These are phyloP conservation scores for Mucor circinelloides DNA, from an alignment of 371 early-diverging fungal genomes.

Conservation along the genomic window DNA sequence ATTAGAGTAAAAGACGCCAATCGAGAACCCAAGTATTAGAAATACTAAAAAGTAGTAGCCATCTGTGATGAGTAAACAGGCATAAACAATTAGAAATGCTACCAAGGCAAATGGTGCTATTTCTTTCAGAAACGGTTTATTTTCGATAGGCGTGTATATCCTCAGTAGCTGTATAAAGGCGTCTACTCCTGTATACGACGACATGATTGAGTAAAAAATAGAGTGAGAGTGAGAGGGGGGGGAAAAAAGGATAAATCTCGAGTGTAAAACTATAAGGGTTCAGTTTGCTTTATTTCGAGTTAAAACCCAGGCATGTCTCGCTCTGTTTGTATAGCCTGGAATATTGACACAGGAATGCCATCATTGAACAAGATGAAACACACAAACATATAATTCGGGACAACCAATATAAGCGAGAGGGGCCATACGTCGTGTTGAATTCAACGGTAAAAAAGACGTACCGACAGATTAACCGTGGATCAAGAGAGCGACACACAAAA, in stretches of 20 bases:
- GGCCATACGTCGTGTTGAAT: not conserved
- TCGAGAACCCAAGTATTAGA: conserved; percentile 29
- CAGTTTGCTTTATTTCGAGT: not conserved
- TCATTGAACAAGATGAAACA: not conserved
- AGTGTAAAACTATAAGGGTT: not conserved
- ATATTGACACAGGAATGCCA: not conserved
- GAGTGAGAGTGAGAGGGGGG: too few relatives aligned
- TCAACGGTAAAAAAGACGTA: not conserved
- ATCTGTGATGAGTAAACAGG: conserved; percentile 28
- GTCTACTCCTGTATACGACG: not conserved
- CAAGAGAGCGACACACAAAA: not conserved
- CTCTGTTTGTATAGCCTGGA: not conserved
- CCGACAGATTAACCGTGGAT: conserved; percentile 1
- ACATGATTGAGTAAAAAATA: not conserved
- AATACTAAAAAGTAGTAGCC: conserved; percentile 35
- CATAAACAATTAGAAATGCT: conserved; percentile 19
- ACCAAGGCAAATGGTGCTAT: not conserved
- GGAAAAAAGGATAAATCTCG: not conserved
- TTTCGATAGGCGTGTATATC: not conserved
- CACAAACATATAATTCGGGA: not conserved
- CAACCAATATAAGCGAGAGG: too few relatives aligned
- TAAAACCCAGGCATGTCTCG: not conserved
- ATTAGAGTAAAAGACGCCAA: conserved; percentile 25
- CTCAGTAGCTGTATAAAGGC: not conserved
- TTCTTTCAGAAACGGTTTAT: not conserved